Percentiles rank a stretch among this genome's conserved stretches.
These are phyloP conservation scores for Cucumis cinereus DNA, from an alignment of 306 rosid species.

Conservation along the genomic window DNA sequence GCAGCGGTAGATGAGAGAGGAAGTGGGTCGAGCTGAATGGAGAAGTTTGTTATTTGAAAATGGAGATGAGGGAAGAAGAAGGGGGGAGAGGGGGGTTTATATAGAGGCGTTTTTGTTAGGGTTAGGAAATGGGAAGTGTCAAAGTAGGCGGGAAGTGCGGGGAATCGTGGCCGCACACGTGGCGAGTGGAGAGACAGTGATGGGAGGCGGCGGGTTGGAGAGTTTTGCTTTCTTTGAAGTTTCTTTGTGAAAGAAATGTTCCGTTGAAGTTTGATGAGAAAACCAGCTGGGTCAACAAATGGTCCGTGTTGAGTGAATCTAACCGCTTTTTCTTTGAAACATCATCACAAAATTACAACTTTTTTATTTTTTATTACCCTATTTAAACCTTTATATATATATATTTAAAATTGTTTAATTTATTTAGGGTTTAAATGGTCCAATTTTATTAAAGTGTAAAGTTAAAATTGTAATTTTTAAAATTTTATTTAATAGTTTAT, in stretches of 20 bases:
- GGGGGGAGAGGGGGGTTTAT: not conserved
- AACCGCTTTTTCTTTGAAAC: too few relatives aligned
- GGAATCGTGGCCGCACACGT: not conserved
- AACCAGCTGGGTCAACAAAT: not conserved
- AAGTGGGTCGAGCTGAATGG: not conserved
- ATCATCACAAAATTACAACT: too few relatives aligned
- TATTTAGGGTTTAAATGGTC: too few relatives aligned
- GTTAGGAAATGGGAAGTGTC: not conserved
- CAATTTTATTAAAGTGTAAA: too few relatives aligned
- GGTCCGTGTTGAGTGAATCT: not conserved
- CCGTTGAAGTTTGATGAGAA: not conserved
- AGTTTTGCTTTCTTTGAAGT: constrained; percentile 3
- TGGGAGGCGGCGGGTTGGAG: constrained; percentile 7
- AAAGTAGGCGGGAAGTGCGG: not conserved
- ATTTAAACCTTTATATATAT: too few relatives aligned
- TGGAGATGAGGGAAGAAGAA: not conserved
- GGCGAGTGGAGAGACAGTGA: not conserved
- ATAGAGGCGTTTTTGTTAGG: not conserved
- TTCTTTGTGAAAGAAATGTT: not conserved
- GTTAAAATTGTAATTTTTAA: too few relatives aligned
- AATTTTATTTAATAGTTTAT: too few relatives aligned
- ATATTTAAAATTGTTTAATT: too few relatives aligned
- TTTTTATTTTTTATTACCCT: too few relatives aligned
- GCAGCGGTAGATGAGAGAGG: not conserved
- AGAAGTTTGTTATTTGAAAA: not conserved